Base-by-base conservation (phyloP, 805 yeast genomes). In the Soucietia sequanensis region DNA sequence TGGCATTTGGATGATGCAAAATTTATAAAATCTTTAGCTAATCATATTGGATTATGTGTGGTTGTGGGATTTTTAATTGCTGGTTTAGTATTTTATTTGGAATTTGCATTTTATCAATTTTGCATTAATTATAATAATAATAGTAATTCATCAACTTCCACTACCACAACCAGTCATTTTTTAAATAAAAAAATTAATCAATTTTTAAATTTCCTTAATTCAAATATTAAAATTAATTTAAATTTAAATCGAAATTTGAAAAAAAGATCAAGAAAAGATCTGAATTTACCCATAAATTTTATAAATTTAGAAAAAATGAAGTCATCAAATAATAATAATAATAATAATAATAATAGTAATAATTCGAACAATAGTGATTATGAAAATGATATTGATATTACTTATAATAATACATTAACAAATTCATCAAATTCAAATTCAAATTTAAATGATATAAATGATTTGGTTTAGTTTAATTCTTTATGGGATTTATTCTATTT, bases 1-100 rank as follows among this genome's bases (percentile, higher is more conserved):
- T 90, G 97, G 97, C 97, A 90, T 61, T 63, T 78, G 51, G 87
- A 81, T 45, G 97, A 90, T 58, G 96, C 96, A 8, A 72, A 78
- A 35, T 76, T 86, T 54, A 78, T 89, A 60, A 80, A 84, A 52
- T 64, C 76, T 6, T 62, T 89, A 60, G 88, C 86, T 12, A 72
- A 76, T 44, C 96, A 90, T 58, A 77, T 90, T 44, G 70, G 78
- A 11, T 60, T 82, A 25, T 82, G 89, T 18, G 85, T 87, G 2
- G 52, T 84, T 27, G 76, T 75, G 10, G 95, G 96, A 1, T 80
- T 84, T 45, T 41, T 75, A 12, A 51, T 82, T 31, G 89, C 81
- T 3, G 59, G 58, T 7, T 33, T 52, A 2, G 39, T 68, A 3
- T 62, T 68, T 30, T 54, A 49, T 35, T 37, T 64, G 37, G 74